phyloP scores from a whole-genome alignment of 352 stramenopile species.

The Globisporangium megalacanthum region DNA sequence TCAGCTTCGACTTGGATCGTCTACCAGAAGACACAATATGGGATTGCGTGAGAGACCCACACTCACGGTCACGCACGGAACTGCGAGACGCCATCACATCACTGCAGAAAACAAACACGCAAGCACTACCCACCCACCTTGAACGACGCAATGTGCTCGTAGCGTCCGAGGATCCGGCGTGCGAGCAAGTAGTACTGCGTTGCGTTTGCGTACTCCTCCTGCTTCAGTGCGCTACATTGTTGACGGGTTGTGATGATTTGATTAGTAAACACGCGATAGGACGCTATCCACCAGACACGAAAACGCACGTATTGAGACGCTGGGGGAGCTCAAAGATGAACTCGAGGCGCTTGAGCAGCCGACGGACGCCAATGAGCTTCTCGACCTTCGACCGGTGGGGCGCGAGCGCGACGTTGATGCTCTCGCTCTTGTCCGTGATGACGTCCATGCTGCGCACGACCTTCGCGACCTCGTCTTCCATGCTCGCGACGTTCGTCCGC shows the following conservation, averaged over 20 bases:
- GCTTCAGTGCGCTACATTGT: slow-evolving; percentile 58
- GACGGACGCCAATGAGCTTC: slow-evolving; percentile 95
- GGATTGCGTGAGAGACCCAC: not conserved
- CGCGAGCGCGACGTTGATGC: slow-evolving; percentile 86
- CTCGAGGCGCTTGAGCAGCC: slow-evolving; percentile 95
- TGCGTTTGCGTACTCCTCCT: slow-evolving; percentile 84
- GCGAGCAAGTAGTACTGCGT: slow-evolving; percentile 87
- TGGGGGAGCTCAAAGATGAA: slow-evolving; percentile 96
- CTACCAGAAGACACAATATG: slow-evolving; percentile 13
- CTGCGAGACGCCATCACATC: too few species aligned
- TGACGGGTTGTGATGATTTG: not conserved
- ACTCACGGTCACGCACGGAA: too few species aligned
- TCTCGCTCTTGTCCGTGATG: slow-evolving; percentile 81
- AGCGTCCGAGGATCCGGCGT: slow-evolving; percentile 76
- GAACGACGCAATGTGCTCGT: slow-evolving; percentile 88
- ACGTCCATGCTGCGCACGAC: slow-evolving; percentile 87
- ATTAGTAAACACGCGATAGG: not conserved
- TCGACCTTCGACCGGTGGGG: slow-evolving; percentile 89
- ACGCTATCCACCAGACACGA: not conserved
- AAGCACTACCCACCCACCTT: slow-evolving; percentile 26
- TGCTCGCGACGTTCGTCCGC: slow-evolving; percentile 91
- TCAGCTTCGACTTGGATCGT: slow-evolving; percentile 85
- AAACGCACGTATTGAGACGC: slow-evolving; percentile 57
- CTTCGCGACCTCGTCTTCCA: slow-evolving; percentile 86
- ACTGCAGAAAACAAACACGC: not conserved